A percentile compares a stretch with the other conserved stretches of the same genome.
Evolutionary conservation across 768 basidiomycete species (phyloP).

Genomic region (Mycena kentingensis): DNA sequence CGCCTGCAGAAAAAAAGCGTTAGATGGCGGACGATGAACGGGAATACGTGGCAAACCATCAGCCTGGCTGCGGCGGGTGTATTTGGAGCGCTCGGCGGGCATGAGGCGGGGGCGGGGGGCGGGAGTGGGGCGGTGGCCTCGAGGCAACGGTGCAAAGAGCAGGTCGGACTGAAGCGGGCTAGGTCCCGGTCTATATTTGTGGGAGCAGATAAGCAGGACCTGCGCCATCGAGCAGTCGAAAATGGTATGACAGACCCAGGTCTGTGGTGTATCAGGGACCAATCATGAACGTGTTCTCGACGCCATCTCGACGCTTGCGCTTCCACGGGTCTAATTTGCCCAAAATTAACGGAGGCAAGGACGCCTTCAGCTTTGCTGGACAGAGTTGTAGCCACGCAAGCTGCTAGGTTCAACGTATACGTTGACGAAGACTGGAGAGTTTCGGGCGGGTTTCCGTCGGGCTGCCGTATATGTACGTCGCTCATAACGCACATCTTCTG

Average conservation of each 20-base stretch:
- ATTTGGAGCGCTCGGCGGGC: constrained; percentile 40
- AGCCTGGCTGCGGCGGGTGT: constrained; percentile 31
- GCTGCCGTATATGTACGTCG: no score
- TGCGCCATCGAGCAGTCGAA: not conserved
- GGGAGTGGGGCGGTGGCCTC: constrained; percentile 16
- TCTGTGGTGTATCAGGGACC: not conserved
- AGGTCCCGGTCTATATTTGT: not conserved
- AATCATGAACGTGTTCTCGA: not conserved
- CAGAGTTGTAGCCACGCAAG: no score
- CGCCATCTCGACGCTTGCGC: no score
- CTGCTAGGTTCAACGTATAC: no score
- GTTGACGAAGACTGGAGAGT: no score
- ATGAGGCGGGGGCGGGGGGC: constrained; percentile 24
- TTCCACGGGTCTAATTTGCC: no score
- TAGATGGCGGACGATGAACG: not conserved
- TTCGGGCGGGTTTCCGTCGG: no score
- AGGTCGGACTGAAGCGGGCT: not conserved
- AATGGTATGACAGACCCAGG: not conserved
- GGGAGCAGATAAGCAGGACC: not conserved
- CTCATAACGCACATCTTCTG: no score
- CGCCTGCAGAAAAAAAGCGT: constrained; percentile 28
- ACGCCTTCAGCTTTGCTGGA: no score
- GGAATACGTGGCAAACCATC: constrained; percentile 30
- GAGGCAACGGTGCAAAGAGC: constrained; percentile 18
- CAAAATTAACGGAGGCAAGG: no score